Base-by-base conservation (phyloP, 108 stramenopile genomes). In the Nitzschia sp. region DNA sequence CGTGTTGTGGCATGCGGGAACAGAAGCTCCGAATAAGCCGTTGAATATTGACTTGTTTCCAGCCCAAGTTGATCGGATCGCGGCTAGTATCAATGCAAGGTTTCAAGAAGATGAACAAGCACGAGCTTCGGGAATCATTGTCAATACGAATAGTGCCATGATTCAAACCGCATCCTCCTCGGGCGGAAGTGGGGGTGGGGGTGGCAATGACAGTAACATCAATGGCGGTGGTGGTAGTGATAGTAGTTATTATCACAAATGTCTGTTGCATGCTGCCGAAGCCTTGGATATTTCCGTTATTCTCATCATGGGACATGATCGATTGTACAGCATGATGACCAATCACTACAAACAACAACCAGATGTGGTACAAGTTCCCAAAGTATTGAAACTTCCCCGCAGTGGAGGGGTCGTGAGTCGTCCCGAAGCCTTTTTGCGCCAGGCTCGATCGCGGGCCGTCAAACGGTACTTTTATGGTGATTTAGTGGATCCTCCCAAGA, bases 381-480 rank as follows among this genome's bases (percentile, higher is more conserved):
- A 90, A 79, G 63, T 95, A 36, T 82, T 95, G 65, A 95, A 95
- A 71, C 36, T 95, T 16, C 94, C 91, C 1, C 75, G 89, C 32
- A 88, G 86, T 45, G 94, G 94, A 8, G 94, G 94, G 0, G 85
- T 87, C 5, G 88, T 89, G 17, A 79, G 82, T 53, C 75, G 91
- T 22, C 82, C 86, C 46, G 76, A 76, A n/a, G 53, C 67, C 23
- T 90, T 89, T 68, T 58, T 90, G 11, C 80, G 86, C n/a, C 72
- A 79, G 17, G 79, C 54, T 21, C 63, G 84, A 21, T 87, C 87
- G 11, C 77, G 76, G 41, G 72, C 65, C 26, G 81, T 92, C 50
- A 87, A 88, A 56, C 85, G 84, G 16, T 95, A 95, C 67, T 95
- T 95, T 71, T 86, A 92, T 68, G 94, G 90, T 23, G 82, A 85